Percentiles rank a stretch among this genome's conserved stretches.
Conservation (phyloP, 202 grass and related monocot species). For the Saccharum hybrid region DNA sequence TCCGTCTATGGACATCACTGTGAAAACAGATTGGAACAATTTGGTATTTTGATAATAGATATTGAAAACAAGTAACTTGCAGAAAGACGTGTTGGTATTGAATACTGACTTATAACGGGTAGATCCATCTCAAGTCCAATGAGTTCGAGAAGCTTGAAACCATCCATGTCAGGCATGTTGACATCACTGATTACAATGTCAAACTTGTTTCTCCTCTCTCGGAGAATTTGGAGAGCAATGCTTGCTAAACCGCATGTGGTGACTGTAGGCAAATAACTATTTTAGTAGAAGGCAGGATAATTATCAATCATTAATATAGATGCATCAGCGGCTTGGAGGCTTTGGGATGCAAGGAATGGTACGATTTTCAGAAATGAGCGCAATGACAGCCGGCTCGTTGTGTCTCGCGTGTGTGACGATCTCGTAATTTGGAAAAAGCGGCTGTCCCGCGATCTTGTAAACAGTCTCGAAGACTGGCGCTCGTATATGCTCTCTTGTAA, state of each 20-base stretch:
- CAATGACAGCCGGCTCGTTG: no score
- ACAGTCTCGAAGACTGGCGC: no score
- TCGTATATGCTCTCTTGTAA: no score
- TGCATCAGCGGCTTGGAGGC: not conserved
- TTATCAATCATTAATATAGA: slow-evolving; percentile 33
- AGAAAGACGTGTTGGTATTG: slow-evolving; percentile 38
- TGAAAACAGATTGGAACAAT: slow-evolving; percentile 52
- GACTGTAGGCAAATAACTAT: slow-evolving; percentile 59
- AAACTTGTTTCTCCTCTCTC: slow-evolving; percentile 86
- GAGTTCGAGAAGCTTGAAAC: slow-evolving; percentile 98
- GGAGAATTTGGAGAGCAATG: slow-evolving; percentile 80
- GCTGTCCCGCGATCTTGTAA: no score
- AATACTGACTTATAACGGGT: slow-evolving; percentile 94
- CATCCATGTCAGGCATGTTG: slow-evolving; percentile 99
- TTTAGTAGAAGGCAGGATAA: slow-evolving; percentile 35
- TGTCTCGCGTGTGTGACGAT: no score
- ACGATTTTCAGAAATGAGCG: no score
- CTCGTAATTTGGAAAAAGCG: no score
- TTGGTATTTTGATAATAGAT: slow-evolving; percentile 53
- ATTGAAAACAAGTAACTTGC: slow-evolving; percentile 38
- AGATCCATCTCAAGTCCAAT: slow-evolving; percentile 99
- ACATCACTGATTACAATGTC: slow-evolving; percentile 99
- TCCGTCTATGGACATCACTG: slow-evolving; percentile 99
- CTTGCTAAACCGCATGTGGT: slow-evolving; percentile 88
- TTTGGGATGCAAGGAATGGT: no score